Evolutionary conservation across 441 rosid genomes (phyloP), one percentile per base, ranked within the genome.

Genomic region (Bruguiera hainesii): DNA sequence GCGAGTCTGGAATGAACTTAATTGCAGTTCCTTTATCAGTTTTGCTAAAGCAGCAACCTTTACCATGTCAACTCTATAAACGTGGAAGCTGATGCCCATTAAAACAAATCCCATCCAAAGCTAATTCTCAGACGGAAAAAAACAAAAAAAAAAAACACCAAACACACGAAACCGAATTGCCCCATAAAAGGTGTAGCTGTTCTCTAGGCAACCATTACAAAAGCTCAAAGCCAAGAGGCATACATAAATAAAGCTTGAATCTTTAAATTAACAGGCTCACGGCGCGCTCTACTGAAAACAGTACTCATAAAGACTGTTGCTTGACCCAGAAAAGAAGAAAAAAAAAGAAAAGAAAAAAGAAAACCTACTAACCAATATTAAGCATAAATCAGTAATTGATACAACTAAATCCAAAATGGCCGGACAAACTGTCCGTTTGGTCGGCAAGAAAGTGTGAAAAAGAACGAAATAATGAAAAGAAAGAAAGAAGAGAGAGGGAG

Each of bases 361-460:
- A 0, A 13, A 11, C 48, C 48, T 5, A 42, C 18, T 13, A 11
- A 2, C 16, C 4, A 15, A 52, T 15, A 68, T 49, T 31, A 39
- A 67, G 30, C 37, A 65, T 5, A 31, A 7, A 15, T 10, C 11
- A 25, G 37, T 18, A 3, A 60, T 16, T 9, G 49, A 50, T 21
- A 7, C 3, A 65, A 65, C 13, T 65, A 55, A 55, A 18, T 21
- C 30, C 11, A 8, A 21, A 26, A n/a, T 7, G 20, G 3, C 23
- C n/a, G 3, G 46, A 11, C 46, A 25, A 66, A 26, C 31, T 20
- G 50, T 21, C 46, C 0, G 51, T 37, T 66, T n/a, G 53, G 37
- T 15, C 20, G 42, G 60, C 23, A 37, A 59, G n/a, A 72, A 55
- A 58, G 33, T 9, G 19, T 20, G 52, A 31, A 18, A 65, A 60